Evolutionary conservation across 805 yeast species (phyloP).

Genomic region (Kurtzmaniella fragi): DNA sequence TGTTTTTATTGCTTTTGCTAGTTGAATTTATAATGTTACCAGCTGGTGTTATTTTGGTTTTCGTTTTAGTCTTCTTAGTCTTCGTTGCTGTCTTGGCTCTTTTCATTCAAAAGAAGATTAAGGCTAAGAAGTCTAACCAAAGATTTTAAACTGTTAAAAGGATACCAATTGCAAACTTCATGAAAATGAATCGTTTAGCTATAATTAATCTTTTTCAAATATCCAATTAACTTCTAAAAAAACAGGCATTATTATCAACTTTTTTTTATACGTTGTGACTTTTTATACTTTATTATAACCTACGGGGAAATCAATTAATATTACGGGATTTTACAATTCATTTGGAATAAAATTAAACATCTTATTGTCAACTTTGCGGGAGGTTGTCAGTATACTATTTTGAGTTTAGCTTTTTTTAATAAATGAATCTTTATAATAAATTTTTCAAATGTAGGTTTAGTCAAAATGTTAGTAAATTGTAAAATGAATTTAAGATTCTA

Average conservation of each 20-base stretch:
- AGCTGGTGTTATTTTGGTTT: conserved; percentile 70
- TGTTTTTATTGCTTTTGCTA: conserved; percentile 5
- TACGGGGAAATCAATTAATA: conserved; percentile 1
- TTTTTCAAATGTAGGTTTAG: too few species aligned
- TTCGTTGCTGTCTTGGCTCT: conserved; percentile 30
- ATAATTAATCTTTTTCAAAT: not conserved
- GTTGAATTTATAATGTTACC: conserved; percentile 51
- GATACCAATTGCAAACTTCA: not conserved
- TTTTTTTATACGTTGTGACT: conserved; percentile 1
- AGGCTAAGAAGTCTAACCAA: conserved; percentile 39
- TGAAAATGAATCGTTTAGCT: not conserved
- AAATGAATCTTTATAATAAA: too few species aligned
- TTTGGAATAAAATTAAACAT: not conserved
- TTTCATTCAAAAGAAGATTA: conserved; percentile 34
- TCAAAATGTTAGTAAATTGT: too few species aligned
- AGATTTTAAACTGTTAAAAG: conserved; percentile 24
- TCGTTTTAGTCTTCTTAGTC: conserved; percentile 51
- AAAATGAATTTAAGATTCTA: too few species aligned
- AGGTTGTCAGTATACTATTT: not conserved
- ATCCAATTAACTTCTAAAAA: not conserved
- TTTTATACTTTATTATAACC: conserved; percentile 1
- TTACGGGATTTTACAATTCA: not conserved
- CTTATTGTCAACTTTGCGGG: conserved; percentile 5
- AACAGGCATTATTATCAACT: conserved; percentile 1
- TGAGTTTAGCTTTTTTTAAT: too few species aligned